These are phyloP conservation scores for Aspergillus steynii DNA, from an alignment of 495 filamentous ascomycete genomes.

Conservation along the genomic window DNA sequence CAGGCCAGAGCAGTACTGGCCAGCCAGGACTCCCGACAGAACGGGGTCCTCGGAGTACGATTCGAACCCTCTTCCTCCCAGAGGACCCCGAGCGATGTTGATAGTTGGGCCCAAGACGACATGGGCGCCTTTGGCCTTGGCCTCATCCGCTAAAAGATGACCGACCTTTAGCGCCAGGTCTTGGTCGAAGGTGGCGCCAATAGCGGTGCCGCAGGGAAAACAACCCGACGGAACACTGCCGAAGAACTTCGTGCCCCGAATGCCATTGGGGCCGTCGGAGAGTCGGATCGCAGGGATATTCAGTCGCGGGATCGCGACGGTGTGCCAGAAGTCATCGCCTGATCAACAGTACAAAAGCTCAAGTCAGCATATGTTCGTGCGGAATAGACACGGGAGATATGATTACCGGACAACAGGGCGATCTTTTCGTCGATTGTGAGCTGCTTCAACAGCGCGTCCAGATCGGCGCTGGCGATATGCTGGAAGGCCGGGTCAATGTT, in stretches of 20 bases:
- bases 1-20: slow-evolving; percentile 61
- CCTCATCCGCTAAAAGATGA: slow-evolving; percentile 57
- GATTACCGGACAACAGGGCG: slow-evolving; percentile 47
- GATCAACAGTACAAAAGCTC: neutral
- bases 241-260: slow-evolving; percentile 64
- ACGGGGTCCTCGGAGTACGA: slow-evolving; percentile 71
- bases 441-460: slow-evolving; percentile 38
- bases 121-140: slow-evolving; percentile 61
- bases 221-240: slow-evolving; percentile 61
- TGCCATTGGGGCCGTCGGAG: slow-evolving; percentile 70
- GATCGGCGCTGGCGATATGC: slow-evolving; percentile 22
- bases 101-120: slow-evolving; percentile 72
- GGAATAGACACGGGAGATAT: too few species aligned
- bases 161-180: slow-evolving; percentile 56
- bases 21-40: slow-evolving; percentile 63
- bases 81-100: slow-evolving; percentile 67
- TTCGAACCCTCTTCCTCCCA: slow-evolving; percentile 74
- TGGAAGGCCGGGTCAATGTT: slow-evolving; percentile 2
- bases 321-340: slow-evolving; percentile 73
- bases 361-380: too few species aligned
- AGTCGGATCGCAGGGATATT: slow-evolving; percentile 63
- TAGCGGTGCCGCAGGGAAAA: slow-evolving; percentile 60
- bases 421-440: slow-evolving; percentile 56
- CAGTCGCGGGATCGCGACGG: slow-evolving; percentile 60
- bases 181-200: slow-evolving; percentile 65